These are phyloP conservation scores for Naganishia albida DNA, from an alignment of 1,284 basidiomycete species.

Conservation along the genomic window DNA sequence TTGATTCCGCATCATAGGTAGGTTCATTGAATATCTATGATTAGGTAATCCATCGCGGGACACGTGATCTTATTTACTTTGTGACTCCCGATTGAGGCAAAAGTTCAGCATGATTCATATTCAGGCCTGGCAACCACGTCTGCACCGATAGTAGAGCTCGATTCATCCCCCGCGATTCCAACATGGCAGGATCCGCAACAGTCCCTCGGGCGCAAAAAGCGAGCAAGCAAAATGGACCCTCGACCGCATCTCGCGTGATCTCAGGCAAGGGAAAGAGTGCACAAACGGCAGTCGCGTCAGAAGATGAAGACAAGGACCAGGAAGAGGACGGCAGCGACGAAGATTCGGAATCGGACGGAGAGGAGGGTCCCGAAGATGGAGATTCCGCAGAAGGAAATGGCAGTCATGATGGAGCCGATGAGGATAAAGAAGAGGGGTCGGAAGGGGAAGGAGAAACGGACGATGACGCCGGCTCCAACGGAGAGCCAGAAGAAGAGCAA, in stretches of 20 bases:
- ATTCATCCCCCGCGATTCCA: too few species aligned
- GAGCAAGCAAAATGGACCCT: too few species aligned
- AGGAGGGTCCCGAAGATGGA: background rate
- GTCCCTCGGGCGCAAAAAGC: background rate
- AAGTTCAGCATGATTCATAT: constrained; percentile 6
- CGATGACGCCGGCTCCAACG: background rate
- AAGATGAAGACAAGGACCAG: background rate
- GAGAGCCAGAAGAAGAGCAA: constrained; percentile 1
- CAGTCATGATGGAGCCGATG: background rate
- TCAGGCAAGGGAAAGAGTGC: background rate
- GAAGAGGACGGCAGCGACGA: background rate
- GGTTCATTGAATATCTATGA: constrained; percentile 21
- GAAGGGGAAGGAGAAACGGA: constrained; percentile 4
- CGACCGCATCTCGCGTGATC: background rate
- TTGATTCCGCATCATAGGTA: constrained; percentile 23
- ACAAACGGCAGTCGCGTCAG: background rate
- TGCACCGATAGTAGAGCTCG: too few species aligned
- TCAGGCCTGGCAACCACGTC: background rate
- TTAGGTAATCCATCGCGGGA: constrained; percentile 1
- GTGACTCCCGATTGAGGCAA: constrained; percentile 24
- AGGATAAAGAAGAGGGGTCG: background rate
- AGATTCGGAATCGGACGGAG: background rate
- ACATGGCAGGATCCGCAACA: background rate
- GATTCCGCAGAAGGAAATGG: background rate
- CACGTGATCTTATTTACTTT: constrained; percentile 28